These are phyloP conservation scores for Saussurea involucrata DNA, from an alignment of 129 eudicot genomes.

Conservation along the genomic window DNA sequence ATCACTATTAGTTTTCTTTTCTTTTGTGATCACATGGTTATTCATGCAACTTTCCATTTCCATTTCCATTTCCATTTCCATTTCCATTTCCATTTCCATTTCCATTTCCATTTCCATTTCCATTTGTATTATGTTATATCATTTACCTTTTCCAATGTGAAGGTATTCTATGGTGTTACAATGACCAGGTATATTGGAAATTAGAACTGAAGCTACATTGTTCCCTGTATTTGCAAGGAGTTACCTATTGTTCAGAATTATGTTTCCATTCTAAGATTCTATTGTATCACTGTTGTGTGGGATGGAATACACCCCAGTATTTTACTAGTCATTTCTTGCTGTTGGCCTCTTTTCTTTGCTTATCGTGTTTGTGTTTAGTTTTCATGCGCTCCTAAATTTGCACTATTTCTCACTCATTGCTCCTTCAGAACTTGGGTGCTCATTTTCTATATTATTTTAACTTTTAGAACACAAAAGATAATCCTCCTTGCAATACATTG, in stretches of 20 bases:
- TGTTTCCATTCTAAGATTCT: neutral
- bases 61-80: neutral
- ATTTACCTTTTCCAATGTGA: neutral
- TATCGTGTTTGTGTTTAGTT: constrained; percentile 6
- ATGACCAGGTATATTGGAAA: neutral
- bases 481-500: constrained; percentile 98
- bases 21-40: neutral
- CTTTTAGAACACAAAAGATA: constrained; percentile 80
- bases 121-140: neutral
- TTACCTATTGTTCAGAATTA: neutral
- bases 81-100: neutral
- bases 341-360: neutral
- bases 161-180: neutral
- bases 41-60: neutral
- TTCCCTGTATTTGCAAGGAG: neutral
- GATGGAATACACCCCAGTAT: constrained; percentile 3
- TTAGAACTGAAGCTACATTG: neutral
- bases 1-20: neutral
- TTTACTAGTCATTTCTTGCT: neutral
- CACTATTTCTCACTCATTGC: neutral
- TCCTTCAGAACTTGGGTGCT: constrained; percentile 12
- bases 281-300: neutral
- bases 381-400: neutral
- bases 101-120: neutral
- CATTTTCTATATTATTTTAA: constrained; percentile 14